phyloP scores from a whole-genome alignment of 345 rosid genomes.

The Salix caprea region DNA sequence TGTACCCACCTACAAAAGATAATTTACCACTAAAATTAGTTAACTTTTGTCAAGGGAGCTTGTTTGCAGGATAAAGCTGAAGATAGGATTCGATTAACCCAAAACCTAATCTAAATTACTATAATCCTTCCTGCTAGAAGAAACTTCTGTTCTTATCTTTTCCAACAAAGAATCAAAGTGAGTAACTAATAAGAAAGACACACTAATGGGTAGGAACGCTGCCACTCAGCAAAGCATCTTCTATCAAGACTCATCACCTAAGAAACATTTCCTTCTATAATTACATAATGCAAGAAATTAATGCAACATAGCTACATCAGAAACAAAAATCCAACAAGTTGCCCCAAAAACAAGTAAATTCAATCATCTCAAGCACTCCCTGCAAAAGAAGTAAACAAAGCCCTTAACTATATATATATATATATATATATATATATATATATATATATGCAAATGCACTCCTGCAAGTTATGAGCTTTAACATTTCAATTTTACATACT shows the following conservation, averaged over 20 bases:
- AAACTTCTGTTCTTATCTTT: not conserved
- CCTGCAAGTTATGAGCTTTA: not conserved
- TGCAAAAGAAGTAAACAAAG: not conserved
- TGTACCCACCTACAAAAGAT: constrained; percentile 61
- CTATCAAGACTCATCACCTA: not conserved
- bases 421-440: not conserved
- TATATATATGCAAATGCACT: not conserved
- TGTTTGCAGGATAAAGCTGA: not conserved
- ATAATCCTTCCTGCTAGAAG: not conserved
- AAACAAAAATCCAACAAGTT: constrained; percentile 1
- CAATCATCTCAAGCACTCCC: not conserved
- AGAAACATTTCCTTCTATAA: not conserved
- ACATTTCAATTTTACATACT: not conserved
- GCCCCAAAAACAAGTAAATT: not conserved
- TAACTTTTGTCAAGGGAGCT: not conserved
- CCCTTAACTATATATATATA: not conserved
- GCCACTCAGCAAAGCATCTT: not conserved
- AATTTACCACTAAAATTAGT: constrained; percentile 8
- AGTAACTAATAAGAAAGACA: not conserved
- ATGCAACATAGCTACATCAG: not conserved
- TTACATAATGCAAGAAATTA: too few relatives aligned
- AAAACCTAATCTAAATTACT: not conserved
- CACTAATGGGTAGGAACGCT: not conserved
- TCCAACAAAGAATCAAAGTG: not conserved
- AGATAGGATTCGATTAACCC: not conserved